Base-by-base conservation (phyloP, 306 rosid species). In the Castanospermum australe region DNA sequence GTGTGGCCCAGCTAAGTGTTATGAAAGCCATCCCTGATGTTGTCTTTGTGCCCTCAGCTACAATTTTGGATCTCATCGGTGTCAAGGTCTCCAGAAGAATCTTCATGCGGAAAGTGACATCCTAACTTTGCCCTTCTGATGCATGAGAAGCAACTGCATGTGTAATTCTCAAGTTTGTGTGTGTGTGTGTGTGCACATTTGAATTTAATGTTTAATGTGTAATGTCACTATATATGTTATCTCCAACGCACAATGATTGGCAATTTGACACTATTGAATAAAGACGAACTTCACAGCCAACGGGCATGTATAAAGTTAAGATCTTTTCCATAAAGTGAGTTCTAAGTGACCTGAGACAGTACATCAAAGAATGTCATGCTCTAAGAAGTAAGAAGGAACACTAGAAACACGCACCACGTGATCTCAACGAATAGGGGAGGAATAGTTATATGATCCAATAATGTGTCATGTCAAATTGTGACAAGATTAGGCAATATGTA, bases 11-110 rank as follows among this genome's bases (percentile, higher is more conserved):
- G 36, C 71, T 90, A 7, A 83, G 83, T 44, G 70, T 62, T 15
- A 57, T 90, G 41, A 90, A 86, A 80, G 61, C 71, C 81, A 67
- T 89, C 33, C 94, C 94, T 13, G 94, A 89, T 38, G 87, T 83
- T 61, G 8, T 85, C 6, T 87, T 92, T 65, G 92, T 89, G 32
- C 96, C 96, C 11, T 20, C 88, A 0, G 83, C 76, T 5, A 90
- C 96, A 0, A 72, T 87, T 17, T 13, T 82, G 33, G 86, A 89
- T 60, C 89, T 92, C 70, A 60, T 86, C 36, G 79, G 76, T 61
- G 86, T 78, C 4, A 90, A 85, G 80, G 8, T 87, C 59, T 76
- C 85, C 60, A 86, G 63, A 67, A 92, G 82, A 72, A 12, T 87
- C 76, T 55, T 87, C 42, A 59, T 71, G 84, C 69, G 56, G 33